Evolutionary conservation across 192 early-diverging fungal species (phyloP).

Genomic region (Thoreauomyces humboldtii): DNA sequence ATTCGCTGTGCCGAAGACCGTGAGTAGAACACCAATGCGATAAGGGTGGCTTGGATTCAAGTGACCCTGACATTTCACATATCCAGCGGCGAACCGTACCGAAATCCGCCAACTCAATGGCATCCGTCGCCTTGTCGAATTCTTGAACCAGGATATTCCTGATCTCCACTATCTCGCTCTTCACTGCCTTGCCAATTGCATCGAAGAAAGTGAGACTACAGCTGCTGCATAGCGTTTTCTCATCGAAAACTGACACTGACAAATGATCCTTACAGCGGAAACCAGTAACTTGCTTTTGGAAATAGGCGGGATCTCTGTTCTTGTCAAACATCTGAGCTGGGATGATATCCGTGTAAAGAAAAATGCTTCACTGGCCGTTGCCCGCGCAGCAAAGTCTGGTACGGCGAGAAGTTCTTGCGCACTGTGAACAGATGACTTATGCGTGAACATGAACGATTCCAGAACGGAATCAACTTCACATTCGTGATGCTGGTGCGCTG

Average conservation of each 20-base stretch:
- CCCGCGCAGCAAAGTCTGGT: constrained; percentile 38
- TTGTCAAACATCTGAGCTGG: constrained; percentile 33
- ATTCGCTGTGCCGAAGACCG: constrained; percentile 49
- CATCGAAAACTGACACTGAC: neutral
- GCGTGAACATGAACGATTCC: neutral
- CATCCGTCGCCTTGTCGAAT: constrained; percentile 44
- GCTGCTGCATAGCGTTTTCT: too few species aligned
- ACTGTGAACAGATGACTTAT: neutral
- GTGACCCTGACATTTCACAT: neutral
- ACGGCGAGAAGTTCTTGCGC: too few species aligned
- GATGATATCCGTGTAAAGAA: constrained; percentile 43
- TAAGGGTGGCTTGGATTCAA: neutral
- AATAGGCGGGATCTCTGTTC: constrained; percentile 31
- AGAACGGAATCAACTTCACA: constrained; percentile 41
- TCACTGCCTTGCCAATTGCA: constrained; percentile 41
- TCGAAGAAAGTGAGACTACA: constrained; percentile 52
- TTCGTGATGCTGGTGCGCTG: constrained; percentile 43
- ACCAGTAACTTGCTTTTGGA: constrained; percentile 39
- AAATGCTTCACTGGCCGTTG: constrained; percentile 35
- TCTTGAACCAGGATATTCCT: constrained; percentile 37
- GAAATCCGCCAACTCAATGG: constrained; percentile 50
- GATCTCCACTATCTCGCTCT: constrained; percentile 46
- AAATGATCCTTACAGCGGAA: constrained; percentile 40
- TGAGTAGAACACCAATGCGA: too few species aligned
- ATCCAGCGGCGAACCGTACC: constrained; percentile 41